A percentile compares a stretch with the other conserved stretches of the same genome.
These are phyloP conservation scores for Fusarium transvaalense DNA, from an alignment of 2,329 filamentous ascomycete genomes.

Conservation along the genomic window DNA sequence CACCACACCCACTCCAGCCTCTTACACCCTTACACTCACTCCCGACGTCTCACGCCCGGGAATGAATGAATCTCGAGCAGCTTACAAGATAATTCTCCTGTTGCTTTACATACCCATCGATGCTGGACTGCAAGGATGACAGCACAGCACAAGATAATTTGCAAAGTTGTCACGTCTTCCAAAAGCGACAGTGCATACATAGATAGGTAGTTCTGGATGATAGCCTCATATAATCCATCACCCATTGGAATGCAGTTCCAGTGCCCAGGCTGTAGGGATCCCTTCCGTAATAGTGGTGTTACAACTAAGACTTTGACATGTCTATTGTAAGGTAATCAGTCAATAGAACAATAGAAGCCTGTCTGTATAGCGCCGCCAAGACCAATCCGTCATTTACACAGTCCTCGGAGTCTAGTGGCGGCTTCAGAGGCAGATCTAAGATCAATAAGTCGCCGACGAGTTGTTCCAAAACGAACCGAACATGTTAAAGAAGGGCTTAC, in stretches of 20 bases:
- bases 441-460: conserved; percentile 19
- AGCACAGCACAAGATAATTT: conserved; percentile 4
- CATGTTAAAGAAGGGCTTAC: conserved; percentile 16
- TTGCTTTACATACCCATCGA: conserved; percentile 9
- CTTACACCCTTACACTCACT: conserved; percentile 26
- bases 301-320: conserved; percentile 28
- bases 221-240: conserved; percentile 18
- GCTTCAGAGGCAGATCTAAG: conserved; percentile 29
- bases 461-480: conserved; percentile 16
- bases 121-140: conserved; percentile 1
- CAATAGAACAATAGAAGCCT: conserved; percentile 31
- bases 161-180: conserved; percentile 1
- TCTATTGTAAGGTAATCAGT: conserved; percentile 6
- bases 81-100: neutral
- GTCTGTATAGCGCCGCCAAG: conserved; percentile 14
- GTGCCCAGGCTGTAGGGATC: conserved; percentile 36
- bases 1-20: conserved; percentile 39
- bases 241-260: conserved; percentile 41
- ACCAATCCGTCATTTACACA: conserved; percentile 17
- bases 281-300: conserved; percentile 13
- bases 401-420: conserved; percentile 29
- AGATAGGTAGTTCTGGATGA: conserved; percentile 23
- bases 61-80: conserved; percentile 28
- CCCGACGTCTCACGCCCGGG: conserved; percentile 25
- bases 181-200: conserved; percentile 12